A percentile compares a stretch with the other conserved stretches of the same genome.
These are phyloP conservation scores for Diaporthe citriasiana DNA, from an alignment of 2,329 filamentous ascomycete species.

Conservation along the genomic window DNA sequence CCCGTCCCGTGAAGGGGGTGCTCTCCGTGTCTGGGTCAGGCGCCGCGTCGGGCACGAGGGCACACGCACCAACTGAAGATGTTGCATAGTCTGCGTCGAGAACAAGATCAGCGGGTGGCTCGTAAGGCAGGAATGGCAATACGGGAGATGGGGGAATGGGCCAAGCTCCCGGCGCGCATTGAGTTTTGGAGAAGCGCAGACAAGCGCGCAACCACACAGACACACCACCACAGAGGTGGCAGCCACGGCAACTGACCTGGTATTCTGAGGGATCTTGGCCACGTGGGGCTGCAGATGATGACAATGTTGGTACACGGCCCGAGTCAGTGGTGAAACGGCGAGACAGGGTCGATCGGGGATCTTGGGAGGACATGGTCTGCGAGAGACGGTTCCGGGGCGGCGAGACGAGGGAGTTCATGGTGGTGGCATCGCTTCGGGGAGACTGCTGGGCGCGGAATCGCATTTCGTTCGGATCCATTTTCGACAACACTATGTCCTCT, in stretches of 20 bases:
- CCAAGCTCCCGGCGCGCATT: conserved; percentile 29
- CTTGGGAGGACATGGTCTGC: conserved; percentile 70
- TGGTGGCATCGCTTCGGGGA: conserved; percentile 80
- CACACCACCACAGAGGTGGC: conserved; percentile 14
- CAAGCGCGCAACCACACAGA: conserved; percentile 36
- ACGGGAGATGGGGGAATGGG: not conserved
- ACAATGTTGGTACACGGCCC: conserved; percentile 83
- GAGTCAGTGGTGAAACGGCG: conserved; percentile 95
- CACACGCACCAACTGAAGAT: conserved; percentile 77
- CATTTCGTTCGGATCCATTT: conserved; percentile 78
- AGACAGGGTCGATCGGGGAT: conserved; percentile 83
- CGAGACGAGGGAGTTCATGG: conserved; percentile 81
- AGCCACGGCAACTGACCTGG: conserved; percentile 39
- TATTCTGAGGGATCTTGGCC: conserved; percentile 65
- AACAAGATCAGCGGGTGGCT: conserved; percentile 23
- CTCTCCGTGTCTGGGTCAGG: not conserved
- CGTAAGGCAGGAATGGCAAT: not conserved
- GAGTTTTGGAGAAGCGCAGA: conserved; percentile 36
- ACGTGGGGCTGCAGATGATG: conserved; percentile 69
- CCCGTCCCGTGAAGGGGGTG: not conserved
- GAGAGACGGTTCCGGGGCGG: conserved; percentile 79
- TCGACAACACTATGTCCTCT: conserved; percentile 55
- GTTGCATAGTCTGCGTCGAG: conserved; percentile 71
- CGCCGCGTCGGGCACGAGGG: not conserved
- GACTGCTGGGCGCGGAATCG: conserved; percentile 84